Percentiles rank a stretch among this genome's conserved stretches.
phyloP scores from a whole-genome alignment of 2,329 filamentous ascomycete species.

The Colletotrichum sp. region DNA sequence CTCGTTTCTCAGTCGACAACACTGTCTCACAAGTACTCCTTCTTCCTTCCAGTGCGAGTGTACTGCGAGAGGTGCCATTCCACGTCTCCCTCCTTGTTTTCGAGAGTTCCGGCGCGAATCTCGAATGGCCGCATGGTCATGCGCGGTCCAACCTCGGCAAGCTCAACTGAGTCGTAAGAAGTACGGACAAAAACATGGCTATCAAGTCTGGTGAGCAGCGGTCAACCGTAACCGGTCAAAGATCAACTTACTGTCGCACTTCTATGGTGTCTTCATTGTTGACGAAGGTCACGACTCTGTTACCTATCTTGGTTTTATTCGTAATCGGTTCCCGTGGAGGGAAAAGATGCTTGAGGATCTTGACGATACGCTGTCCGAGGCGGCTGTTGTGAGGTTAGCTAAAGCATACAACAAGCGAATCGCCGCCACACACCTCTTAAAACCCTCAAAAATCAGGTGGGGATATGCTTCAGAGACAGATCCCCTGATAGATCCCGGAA shows the following conservation, averaged over 20 bases:
- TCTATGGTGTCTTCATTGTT: constrained; percentile 82
- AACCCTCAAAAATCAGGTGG: constrained; percentile 87
- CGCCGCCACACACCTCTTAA: constrained; percentile 49
- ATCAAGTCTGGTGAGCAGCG: background rate
- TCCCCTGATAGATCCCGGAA: constrained; percentile 84
- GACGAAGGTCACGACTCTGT: constrained; percentile 82
- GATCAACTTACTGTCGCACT: constrained; percentile 61
- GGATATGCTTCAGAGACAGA: constrained; percentile 93
- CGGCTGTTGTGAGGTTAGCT: constrained; percentile 52
- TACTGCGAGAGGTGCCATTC: constrained; percentile 98
- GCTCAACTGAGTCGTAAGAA: constrained; percentile 82
- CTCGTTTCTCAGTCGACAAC: background rate
- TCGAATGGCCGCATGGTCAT: constrained; percentile 88
- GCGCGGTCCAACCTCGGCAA: constrained; percentile 80
- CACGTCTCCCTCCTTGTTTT: constrained; percentile 93
- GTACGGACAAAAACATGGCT: constrained; percentile 86
- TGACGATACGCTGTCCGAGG: constrained; percentile 82
- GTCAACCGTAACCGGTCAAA: background rate
- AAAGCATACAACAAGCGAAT: background rate
- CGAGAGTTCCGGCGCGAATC: constrained; percentile 87
- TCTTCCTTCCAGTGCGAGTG: constrained; percentile 91
- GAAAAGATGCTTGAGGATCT: constrained; percentile 93
- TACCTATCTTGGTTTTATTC: constrained; percentile 78
- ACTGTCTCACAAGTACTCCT: constrained; percentile 81
- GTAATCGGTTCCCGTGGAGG: constrained; percentile 83